phyloP scores from a whole-genome alignment of 306 rosid species.

The Quercus suber region DNA sequence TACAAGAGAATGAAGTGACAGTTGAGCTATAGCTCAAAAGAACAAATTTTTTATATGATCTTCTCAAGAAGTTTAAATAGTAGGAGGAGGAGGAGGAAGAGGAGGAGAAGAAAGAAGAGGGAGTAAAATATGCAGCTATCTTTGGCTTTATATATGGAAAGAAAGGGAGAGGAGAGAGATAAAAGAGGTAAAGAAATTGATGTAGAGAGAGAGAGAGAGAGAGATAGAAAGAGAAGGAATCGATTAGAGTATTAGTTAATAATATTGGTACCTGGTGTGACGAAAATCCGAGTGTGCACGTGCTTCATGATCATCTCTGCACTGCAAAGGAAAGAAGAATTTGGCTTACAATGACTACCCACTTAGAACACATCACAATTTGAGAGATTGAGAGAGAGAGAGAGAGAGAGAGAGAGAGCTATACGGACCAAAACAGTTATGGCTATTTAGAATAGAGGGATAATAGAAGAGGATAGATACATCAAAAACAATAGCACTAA shows the following conservation, averaged over 20 bases:
- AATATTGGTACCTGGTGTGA: slow-evolving; percentile 60
- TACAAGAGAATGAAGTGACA: too few species aligned
- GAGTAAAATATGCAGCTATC: slow-evolving; percentile 14
- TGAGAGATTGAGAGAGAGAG: slow-evolving; percentile 19
- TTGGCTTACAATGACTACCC: slow-evolving; percentile 33
- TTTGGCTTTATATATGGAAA: slow-evolving; percentile 27
- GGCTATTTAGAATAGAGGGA: not conserved
- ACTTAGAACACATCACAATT: slow-evolving; percentile 34
- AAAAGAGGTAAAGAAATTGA: slow-evolving; percentile 20
- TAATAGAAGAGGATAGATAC: slow-evolving; percentile 29
- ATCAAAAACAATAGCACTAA: slow-evolving; percentile 36
- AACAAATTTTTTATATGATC: not conserved
- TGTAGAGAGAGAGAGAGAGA: slow-evolving; percentile 22
- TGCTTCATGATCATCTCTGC: slow-evolving; percentile 61
- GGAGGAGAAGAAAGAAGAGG: slow-evolving; percentile 10
- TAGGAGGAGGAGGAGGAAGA: not conserved
- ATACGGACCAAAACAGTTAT: slow-evolving; percentile 19
- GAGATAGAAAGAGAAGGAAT: slow-evolving; percentile 22
- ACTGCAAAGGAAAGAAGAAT: slow-evolving; percentile 47
- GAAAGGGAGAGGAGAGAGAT: slow-evolving; percentile 5
- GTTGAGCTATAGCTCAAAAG: not conserved
- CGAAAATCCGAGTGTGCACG: slow-evolving; percentile 76
- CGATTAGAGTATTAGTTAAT: slow-evolving; percentile 25
- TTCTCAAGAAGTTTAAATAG: not conserved
- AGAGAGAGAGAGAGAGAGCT: slow-evolving; percentile 21